Base-by-base conservation (phyloP, 208 protist species). In the Trypanosoma brucei region DNA sequence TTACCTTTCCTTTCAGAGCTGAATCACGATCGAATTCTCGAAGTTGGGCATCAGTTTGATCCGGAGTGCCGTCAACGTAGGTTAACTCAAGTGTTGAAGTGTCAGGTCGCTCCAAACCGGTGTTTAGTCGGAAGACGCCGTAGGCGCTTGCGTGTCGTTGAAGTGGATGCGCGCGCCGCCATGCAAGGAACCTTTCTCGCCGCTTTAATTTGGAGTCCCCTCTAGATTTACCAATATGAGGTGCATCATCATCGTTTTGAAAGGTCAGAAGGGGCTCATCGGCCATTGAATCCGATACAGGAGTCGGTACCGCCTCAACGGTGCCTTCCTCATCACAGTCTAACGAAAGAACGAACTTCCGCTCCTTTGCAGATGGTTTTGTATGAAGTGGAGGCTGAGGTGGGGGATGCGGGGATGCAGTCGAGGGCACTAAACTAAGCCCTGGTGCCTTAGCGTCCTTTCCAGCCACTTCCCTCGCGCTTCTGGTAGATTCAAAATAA, bases 101-200 rank as follows among this genome's bases (percentile, higher is more conserved):
- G 54, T 72, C 55, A 11, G 79, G 76, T 39, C 65, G 72, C 40
- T 91, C 86, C 2, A 93, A 64, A 11, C 88, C 88, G 5, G 83
- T 86, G 70, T 94, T 87, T 38, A 91, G 62, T 0, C 82, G 83
- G 51, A 81, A 91, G 45, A 65, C 70, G 30, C 79, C 75, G 62
- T 86, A 90, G 0, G 55, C 59, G 2, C 72, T 70, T 45, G 36
- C 34, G 49, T 78, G 55, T 8, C 69, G 72, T 51, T 62, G 64
- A 33, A 81, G 67, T 30, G 79, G 74, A 59, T 79, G 52, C 22
- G 52, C 56, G 4, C 36, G 50, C n/a, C 86, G 76, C 86, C 86
- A 92, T 3, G 69, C 63, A 14, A 91, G 70, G 48, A 91, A 91
- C 3, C 68, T 63, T 33, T 83, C 60, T 1, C 81, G 76, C n/a